Evolutionary conservation across 306 rosid genomes (phyloP), one percentile per base, ranked within the genome.

Genomic region (Comarum palustre): DNA sequence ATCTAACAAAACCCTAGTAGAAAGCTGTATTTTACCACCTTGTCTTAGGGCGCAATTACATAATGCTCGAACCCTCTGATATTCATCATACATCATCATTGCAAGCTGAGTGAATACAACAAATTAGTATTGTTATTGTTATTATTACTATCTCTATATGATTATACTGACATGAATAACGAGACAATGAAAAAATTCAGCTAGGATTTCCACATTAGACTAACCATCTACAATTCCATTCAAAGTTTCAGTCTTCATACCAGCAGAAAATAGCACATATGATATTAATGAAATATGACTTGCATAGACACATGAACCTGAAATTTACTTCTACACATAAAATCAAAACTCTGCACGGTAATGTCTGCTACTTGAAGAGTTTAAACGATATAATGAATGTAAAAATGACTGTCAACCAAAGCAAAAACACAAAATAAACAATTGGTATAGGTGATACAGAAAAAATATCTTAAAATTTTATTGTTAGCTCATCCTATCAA

Each of bases 81-180:
- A 87, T 81, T 86, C 98, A 93, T 91, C 97, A 89, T 85, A 90
- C 96, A 92, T 92, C 96, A 90, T 90, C 96, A 84, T 88, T 90
- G 96, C 92, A 88, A 87, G 84, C 97, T 90, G 97, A 81, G 88
- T 73, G 83, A 83, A 91, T 93, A 86, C 80, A 90, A 84, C 82
- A 86, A 87, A 92, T 78, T 88, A 84, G 89, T 74, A 87, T 85
- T 86, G 84, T 72, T 42, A 27, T n/a, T 39, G 29, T 15, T 55
- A 38, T 27, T 29, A 29, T 29, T 29, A 58, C 51, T 52, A 7
- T 74, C 72, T 77, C 83, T 80, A 66, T 63, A 78, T 60, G 74
- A 80, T 73, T 62, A 79, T 34, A 66, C 82, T 78, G 82, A 74
- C 75, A 73, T 62, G 54, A 76, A 78, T 58, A 77, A 54, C 78